Evolutionary conservation across 2,329 filamentous ascomycete genomes (phyloP).

Genomic region (Fusarium sororula): DNA sequence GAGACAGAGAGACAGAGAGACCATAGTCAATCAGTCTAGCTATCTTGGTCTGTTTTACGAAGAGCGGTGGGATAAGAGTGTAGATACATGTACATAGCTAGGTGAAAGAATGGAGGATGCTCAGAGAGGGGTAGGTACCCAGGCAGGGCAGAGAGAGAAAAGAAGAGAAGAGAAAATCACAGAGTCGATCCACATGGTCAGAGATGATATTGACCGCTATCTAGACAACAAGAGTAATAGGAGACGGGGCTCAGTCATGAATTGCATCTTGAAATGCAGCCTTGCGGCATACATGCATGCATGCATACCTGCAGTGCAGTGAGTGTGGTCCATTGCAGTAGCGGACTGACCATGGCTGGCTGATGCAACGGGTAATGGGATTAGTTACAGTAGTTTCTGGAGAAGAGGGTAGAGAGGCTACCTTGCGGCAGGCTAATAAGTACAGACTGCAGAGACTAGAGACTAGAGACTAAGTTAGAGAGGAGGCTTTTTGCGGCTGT

Average conservation of each 20-base stretch:
- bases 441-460: not conserved
- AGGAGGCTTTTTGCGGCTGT: not conserved
- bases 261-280: not conserved
- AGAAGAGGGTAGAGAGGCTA: not conserved
- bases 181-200: not conserved
- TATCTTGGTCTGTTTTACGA: not conserved
- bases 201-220: not conserved
- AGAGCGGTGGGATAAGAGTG: not conserved
- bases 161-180: not conserved
- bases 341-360: conserved; percentile 5
- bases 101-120: not conserved
- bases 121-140: not conserved
- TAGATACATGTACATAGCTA: not conserved
- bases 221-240: not conserved
- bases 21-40: not conserved
- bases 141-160: not conserved
- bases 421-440: not conserved
- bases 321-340: not conserved
- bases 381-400: not conserved
- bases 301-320: not conserved
- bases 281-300: not conserved
- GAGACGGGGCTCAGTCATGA: not conserved
- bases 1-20: not conserved
- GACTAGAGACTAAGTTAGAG: not conserved
- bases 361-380: not conserved